phyloP scores from a whole-genome alignment of 305 asterid genomes.

The Fraxinus latifolia region DNA sequence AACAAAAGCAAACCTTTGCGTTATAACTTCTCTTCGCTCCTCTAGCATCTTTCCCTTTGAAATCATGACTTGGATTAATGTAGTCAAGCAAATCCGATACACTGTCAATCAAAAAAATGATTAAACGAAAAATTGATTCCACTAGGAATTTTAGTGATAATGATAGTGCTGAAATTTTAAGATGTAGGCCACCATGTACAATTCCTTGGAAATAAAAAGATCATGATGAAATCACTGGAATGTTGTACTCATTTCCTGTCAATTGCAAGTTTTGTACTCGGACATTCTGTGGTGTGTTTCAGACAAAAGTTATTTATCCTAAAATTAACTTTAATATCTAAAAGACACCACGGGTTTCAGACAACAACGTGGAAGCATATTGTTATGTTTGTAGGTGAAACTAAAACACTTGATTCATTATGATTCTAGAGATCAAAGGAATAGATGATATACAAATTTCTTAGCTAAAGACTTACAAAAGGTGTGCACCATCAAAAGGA shows the following conservation, averaged over 20 bases:
- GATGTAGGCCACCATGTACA: neutral
- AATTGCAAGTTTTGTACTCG: neutral
- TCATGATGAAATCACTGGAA: neutral
- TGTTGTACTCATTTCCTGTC: neutral
- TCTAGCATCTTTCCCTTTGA: constrained; percentile 66
- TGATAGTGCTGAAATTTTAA: neutral
- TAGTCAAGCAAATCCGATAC: constrained; percentile 97
- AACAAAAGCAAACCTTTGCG: constrained; percentile 53
- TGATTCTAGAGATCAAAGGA: neutral
- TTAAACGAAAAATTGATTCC: constrained; percentile 13
- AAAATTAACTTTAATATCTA: neutral
- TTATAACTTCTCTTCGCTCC: constrained; percentile 65
- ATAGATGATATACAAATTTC: neutral
- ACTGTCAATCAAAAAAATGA: constrained; percentile 45
- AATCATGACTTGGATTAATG: constrained; percentile 83
- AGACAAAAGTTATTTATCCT: neutral
- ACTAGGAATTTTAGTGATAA: neutral
- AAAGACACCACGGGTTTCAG: neutral
- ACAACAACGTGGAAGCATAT: neutral
- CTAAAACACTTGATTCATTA: neutral
- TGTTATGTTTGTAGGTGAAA: neutral
- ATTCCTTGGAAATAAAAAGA: neutral
- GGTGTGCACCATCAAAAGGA: neutral
- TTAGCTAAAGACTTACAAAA: neutral
- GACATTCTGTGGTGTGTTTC: neutral